A percentile compares a stretch with the other conserved stretches of the same genome.
These are phyloP conservation scores for Aschersonia sp. DNA, from an alignment of 2,329 filamentous ascomycete species.

Conservation along the genomic window DNA sequence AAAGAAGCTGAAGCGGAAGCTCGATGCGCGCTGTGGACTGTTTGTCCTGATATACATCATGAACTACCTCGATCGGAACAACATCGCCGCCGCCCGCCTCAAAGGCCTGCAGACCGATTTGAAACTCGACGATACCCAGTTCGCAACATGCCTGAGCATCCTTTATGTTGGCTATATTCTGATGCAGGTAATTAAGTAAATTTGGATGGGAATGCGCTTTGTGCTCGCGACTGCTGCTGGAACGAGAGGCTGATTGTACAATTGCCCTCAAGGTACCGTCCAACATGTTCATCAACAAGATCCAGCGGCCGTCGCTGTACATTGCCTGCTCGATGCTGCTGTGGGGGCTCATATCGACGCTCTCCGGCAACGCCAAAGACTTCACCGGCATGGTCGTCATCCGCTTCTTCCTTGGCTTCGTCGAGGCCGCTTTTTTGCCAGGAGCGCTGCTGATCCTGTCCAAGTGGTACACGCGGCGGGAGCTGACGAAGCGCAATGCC, in stretches of 20 bases:
- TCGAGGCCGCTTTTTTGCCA: slow-evolving; percentile 51
- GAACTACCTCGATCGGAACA: slow-evolving; percentile 57
- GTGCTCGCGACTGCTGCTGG: background rate
- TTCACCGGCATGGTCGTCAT: slow-evolving; percentile 39
- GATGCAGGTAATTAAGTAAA: slow-evolving; percentile 29
- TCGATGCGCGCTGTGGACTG: slow-evolving; percentile 52
- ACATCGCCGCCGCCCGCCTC: slow-evolving; percentile 52
- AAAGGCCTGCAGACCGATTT: slow-evolving; percentile 50
- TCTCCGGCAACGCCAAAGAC: slow-evolving; percentile 35
- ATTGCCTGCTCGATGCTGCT: slow-evolving; percentile 36
- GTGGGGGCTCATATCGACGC: slow-evolving; percentile 46
- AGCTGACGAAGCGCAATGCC: slow-evolving; percentile 38
- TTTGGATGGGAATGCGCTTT: background rate
- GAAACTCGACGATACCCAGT: slow-evolving; percentile 38
- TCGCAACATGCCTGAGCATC: slow-evolving; percentile 48
- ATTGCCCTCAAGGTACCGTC: slow-evolving; percentile 24
- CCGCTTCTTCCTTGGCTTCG: slow-evolving; percentile 45
- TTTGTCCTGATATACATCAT: slow-evolving; percentile 62
- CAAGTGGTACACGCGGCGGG: slow-evolving; percentile 51
- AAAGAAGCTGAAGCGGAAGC: slow-evolving; percentile 51
- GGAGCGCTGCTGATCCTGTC: slow-evolving; percentile 48
- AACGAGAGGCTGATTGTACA: background rate
- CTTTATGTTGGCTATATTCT: slow-evolving; percentile 52
- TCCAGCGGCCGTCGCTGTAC: slow-evolving; percentile 34
- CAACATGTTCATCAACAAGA: slow-evolving; percentile 42